These are phyloP conservation scores for Coemansia sp. DNA, from an alignment of 192 early-diverging fungal species.

Conservation along the genomic window DNA sequence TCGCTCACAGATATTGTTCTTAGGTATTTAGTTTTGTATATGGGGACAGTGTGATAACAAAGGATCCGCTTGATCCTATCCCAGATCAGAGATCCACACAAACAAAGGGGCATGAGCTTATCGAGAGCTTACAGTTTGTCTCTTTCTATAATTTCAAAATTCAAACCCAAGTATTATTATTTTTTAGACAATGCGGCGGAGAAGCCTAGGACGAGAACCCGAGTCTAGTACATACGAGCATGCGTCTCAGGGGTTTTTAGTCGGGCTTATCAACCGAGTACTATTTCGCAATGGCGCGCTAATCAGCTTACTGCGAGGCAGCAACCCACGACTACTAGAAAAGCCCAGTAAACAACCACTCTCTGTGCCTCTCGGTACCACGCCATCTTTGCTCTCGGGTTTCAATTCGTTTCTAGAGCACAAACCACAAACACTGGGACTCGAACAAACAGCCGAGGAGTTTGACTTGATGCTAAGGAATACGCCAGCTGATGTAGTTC, in stretches of 20 bases:
- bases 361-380: constrained; percentile 10
- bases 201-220: not conserved
- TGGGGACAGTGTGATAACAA: not conserved
- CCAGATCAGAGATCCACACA: no score
- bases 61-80: not conserved
- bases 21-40: not conserved
- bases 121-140: no score
- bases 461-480: constrained; percentile 27
- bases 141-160: not conserved
- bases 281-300: constrained; percentile 33
- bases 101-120: no score
- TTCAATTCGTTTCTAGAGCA: constrained; percentile 33
- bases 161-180: not conserved
- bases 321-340: constrained; percentile 2
- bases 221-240: constrained; percentile 11
- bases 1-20: not conserved
- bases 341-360: not conserved
- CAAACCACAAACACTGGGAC: not conserved
- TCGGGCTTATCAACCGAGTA: constrained; percentile 35
- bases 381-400: constrained; percentile 43
- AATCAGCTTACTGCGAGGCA: constrained; percentile 23
- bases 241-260: constrained; percentile 31
- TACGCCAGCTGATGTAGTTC: constrained; percentile 13
- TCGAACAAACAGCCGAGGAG: constrained; percentile 17
- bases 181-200: constrained; percentile 10